Evolutionary conservation across 2,329 filamentous ascomycete genomes (phyloP), one percentile per base, ranked within the genome.

Genomic region (Aspergillus novofumigatus): DNA sequence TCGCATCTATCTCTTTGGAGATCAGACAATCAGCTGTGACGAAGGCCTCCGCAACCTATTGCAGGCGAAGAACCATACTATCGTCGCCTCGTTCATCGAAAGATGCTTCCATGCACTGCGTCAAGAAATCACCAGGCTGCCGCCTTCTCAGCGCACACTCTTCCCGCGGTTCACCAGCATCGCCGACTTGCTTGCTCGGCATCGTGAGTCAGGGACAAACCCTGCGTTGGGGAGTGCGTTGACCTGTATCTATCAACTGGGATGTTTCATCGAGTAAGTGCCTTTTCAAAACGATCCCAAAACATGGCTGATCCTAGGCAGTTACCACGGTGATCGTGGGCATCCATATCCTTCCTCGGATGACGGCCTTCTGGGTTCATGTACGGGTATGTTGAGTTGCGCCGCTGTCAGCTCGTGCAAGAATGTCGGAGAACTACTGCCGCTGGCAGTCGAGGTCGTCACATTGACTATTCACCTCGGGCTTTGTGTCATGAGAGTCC

Each of bases 1-100:
- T 60, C 66, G 64, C 51, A 69, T 77, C 62, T 77, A 77, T 69
- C 71, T 79, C 68, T 78, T 79, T 64, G 77, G 77, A 67, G 77
- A 79, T 61, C 76, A 78, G 65, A 79, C 76, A 56, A 69, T 69
- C 57, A 73, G 77, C 61, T 76, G 75, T 57, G 70, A 76, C 59
- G 65, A 71, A 50, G 72, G 74, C 52, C 73, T 79, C 58, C 72
- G 70, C 52, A 72, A 72, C 55, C 67, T 78, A 48, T 62, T 78
- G 52, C 69, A 75, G 57, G 65, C 70, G 49, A 77, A 78, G 62
- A 72, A 76, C 62, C 72, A 78, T 63, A 72, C 72, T 20, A 57
- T 79, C 7, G 59, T 79, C 25, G 69, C 69, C 10, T 68, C 70
- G 4, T 79, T 79, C 62, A 72, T 79, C 55, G 73, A 78, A 57